A percentile compares a stretch with the other conserved stretches of the same genome.
Evolutionary conservation across 83 land plant species (phyloP).

Genomic region (Picea abies): DNA sequence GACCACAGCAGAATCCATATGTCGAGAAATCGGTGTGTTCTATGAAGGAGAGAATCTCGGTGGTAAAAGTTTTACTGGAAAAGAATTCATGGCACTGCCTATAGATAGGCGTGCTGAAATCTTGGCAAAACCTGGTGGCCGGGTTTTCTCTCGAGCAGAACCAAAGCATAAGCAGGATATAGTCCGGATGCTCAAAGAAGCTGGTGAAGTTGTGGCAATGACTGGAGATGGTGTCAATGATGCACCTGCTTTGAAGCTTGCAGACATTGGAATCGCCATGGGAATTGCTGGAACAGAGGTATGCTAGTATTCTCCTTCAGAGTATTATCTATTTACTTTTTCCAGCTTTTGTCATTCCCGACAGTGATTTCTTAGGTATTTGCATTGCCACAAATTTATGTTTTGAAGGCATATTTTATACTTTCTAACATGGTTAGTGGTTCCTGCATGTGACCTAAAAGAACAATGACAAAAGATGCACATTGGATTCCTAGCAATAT

Average conservation of each 20-base stretch:
- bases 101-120: slow-evolving; percentile 30
- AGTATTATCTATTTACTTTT: neutral
- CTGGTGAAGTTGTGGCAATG: slow-evolving; percentile 65
- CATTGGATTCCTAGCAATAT: no score
- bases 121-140: slow-evolving; percentile 46
- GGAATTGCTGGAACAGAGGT: slow-evolving; percentile 70
- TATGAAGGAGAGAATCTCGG: slow-evolving; percentile 42
- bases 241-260: slow-evolving; percentile 68
- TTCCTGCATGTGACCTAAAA: no score
- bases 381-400: no score
- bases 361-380: neutral
- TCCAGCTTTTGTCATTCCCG: neutral
- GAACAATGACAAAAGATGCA: no score
- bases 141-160: slow-evolving; percentile 61
- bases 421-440: no score
- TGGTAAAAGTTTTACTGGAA: slow-evolving; percentile 52
- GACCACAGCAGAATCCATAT: slow-evolving; percentile 61
- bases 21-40: slow-evolving; percentile 60
- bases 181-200: slow-evolving; percentile 58
- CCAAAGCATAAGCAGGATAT: slow-evolving; percentile 65
- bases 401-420: neutral
- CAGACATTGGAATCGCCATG: slow-evolving; percentile 68
- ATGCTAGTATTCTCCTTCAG: slow-evolving; percentile 12
- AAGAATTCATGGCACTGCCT: slow-evolving; percentile 45
- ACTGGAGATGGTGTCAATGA: slow-evolving; percentile 74